A percentile compares a stretch with the other conserved stretches of the same genome.
These are phyloP conservation scores for Panicum miliaceum DNA, from an alignment of 176 grass and related monocot genomes.

Conservation along the genomic window DNA sequence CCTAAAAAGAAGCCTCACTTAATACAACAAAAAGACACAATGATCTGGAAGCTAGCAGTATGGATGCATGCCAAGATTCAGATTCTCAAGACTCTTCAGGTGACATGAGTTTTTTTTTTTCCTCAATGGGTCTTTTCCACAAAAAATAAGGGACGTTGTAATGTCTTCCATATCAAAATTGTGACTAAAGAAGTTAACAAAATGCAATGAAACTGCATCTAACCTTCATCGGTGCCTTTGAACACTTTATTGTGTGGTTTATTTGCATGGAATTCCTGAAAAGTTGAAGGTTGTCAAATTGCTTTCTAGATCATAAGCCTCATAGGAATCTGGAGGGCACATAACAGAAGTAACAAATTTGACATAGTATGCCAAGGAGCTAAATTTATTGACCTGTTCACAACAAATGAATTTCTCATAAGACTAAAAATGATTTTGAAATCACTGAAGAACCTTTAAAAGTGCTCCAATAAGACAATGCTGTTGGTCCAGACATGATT, in stretches of 20 bases:
- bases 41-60: background rate
- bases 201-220: conserved; percentile 25
- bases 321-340: conserved; percentile 7
- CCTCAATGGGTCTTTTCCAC: background rate
- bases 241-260: conserved; percentile 20
- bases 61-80: background rate
- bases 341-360: background rate
- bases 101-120: background rate
- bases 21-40: background rate
- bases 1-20: background rate
- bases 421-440: background rate
- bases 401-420: conserved; percentile 17
- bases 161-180: background rate
- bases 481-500: background rate
- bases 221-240: conserved; percentile 41
- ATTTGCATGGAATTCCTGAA: conserved; percentile 40
- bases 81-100: background rate
- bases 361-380: background rate
- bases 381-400: conserved; percentile 1
- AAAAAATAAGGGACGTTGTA: background rate
- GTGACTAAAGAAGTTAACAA: background rate
- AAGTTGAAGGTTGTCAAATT: conserved; percentile 38
- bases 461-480: conserved; percentile 1
- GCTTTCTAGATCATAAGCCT: background rate
- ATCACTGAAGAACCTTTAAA: background rate